phyloP scores from a whole-genome alignment of 2,329 filamentous ascomycete species.

The Trematosphaeria pertusa region DNA sequence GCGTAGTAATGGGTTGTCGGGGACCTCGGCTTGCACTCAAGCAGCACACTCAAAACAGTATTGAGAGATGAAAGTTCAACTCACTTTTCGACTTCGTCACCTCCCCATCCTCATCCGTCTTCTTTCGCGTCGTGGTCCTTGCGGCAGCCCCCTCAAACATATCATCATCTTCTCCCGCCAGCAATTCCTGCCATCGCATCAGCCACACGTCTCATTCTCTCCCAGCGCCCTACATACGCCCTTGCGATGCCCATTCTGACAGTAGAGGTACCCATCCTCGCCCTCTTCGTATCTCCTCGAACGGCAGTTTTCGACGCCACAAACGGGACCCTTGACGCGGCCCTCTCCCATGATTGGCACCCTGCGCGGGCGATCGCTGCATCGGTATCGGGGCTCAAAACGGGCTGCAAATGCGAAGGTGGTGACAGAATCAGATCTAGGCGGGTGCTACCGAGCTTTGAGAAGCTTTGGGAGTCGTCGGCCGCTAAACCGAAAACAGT shows the following conservation, averaged over 20 bases:
- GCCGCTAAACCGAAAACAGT: constrained; percentile 32
- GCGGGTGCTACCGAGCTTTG: not conserved
- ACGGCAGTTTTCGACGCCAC: constrained; percentile 70
- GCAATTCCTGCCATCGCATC: constrained; percentile 28
- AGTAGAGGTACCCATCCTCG: constrained; percentile 79
- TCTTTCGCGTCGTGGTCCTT: constrained; percentile 63
- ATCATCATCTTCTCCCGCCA: constrained; percentile 65
- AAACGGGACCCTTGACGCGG: constrained; percentile 44
- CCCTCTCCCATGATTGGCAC: constrained; percentile 17
- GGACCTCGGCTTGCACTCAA: no score
- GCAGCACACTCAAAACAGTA: not conserved
- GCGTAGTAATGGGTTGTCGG: no score
- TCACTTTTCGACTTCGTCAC: constrained; percentile 60
- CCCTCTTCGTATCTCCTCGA: constrained; percentile 70
- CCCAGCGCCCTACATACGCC: constrained; percentile 63
- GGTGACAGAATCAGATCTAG: no score
- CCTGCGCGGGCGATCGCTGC: not conserved
- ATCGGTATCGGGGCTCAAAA: no score
- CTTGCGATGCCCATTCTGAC: constrained; percentile 79
- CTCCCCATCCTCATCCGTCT: constrained; percentile 58
- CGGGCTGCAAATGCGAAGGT: no score
- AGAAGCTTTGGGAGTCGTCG: constrained; percentile 15
- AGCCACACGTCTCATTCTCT: not conserved
- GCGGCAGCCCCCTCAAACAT: constrained; percentile 64
- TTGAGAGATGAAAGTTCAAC: constrained; percentile 5